Evolutionary conservation across 257 asterid genomes (phyloP).

Genomic region (Catharanthus roseus): DNA sequence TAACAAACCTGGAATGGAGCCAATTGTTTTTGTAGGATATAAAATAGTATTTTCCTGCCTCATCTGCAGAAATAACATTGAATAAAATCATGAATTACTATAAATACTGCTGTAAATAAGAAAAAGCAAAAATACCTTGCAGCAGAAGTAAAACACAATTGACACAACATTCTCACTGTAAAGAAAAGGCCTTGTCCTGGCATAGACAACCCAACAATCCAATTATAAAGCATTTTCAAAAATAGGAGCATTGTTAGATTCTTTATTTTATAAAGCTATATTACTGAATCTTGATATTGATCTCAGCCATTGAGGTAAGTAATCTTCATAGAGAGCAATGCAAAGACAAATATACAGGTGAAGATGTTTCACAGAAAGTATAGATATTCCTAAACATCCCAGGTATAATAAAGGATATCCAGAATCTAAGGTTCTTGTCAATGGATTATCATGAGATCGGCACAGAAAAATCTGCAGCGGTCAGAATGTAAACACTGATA

Average conservation of each 20-base stretch:
- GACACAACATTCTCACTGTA: neutral
- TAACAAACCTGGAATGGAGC: slow-evolving; percentile 72
- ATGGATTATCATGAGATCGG: neutral
- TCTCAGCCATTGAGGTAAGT: neutral
- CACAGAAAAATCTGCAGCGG: neutral
- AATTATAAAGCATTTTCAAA: neutral
- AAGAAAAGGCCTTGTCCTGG: neutral
- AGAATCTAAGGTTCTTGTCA: neutral
- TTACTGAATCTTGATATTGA: neutral
- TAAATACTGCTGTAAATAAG: neutral
- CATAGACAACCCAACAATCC: neutral
- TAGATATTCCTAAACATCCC: neutral
- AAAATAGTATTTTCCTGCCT: slow-evolving; percentile 25
- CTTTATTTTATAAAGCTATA: too few relatives aligned
- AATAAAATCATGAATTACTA: neutral
- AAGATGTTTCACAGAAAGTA: too few relatives aligned
- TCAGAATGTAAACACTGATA: neutral
- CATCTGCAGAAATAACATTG: slow-evolving; percentile 48
- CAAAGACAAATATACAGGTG: neutral
- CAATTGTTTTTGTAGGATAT: slow-evolving; percentile 44
- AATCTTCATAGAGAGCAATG: neutral
- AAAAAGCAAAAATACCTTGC: neutral
- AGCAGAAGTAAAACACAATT: neutral
- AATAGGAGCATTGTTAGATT: neutral
- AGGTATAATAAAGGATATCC: neutral